Percentiles rank a stretch among this genome's conserved stretches.
Evolutionary conservation across 345 rosid species (phyloP).

Genomic region (Eucalyptus erythrocorys): DNA sequence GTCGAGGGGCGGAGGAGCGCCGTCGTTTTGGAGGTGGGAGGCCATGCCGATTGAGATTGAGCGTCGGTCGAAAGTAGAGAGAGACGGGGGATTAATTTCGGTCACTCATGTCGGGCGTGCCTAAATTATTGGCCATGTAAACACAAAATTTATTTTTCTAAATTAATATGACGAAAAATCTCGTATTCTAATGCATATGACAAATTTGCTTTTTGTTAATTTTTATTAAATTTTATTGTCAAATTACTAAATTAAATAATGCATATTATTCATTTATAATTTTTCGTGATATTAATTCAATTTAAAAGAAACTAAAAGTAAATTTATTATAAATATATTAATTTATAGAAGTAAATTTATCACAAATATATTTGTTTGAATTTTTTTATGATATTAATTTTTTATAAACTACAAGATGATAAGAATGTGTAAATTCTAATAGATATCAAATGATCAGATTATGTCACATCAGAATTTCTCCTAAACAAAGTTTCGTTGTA

Average conservation of each 20-base stretch:
- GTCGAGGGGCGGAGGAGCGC: neutral
- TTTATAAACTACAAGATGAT: too few species aligned
- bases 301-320: accelerated
- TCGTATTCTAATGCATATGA: too few species aligned
- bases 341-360: accelerated
- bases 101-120: too few species aligned
- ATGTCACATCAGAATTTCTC: accelerated
- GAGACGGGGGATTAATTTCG: too few species aligned
- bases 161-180: too few species aligned
- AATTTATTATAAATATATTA: too few species aligned
- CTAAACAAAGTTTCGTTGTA: accelerated
- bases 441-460: accelerated
- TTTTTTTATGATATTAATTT: too few species aligned
- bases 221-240: too few species aligned
- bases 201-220: accelerated
- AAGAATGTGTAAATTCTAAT: too few species aligned
- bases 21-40: neutral
- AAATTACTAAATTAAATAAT: too few species aligned
- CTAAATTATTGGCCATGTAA: neutral
- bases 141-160: neutral
- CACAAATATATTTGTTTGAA: too few species aligned
- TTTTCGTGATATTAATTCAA: accelerated
- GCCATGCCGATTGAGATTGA: neutral
- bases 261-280: too few species aligned
- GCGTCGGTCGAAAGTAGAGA: neutral